Base-by-base conservation (phyloP, 148 eudicot genomes). In the Rhododendron molle region DNA sequence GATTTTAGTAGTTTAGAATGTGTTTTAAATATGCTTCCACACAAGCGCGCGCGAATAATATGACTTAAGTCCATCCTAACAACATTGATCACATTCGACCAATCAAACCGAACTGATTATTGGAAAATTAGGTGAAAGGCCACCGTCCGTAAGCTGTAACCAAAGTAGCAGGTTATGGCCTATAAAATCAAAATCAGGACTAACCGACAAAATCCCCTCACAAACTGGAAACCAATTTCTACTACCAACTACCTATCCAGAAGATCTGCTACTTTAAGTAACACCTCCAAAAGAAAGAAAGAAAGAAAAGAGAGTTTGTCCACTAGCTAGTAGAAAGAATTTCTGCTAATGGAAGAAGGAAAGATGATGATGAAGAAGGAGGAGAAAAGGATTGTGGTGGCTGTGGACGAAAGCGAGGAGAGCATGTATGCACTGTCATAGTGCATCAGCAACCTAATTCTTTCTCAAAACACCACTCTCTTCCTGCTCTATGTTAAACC, bases 381-480 rank as follows among this genome's bases (percentile, higher is more conserved):
- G 81, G 83, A 80, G 67, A 91, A 80, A 82, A 94, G 85, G 76
- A 83, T 95, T 87, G 89, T 95, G 32, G 96, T 94, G 5, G 97
- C 96, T 77, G 91, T 91, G 30, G 97, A 94, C 81, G 96, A 94
- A 83, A 94, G 98, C 88, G 97, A 95, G 80, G 98, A 95, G 87
- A 95, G 98, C 88, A 95, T 95, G 98, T 90, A 92, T 87, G 97
- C 97, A 58, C 90, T 95, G 9, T 94, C 97, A 58, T 95, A 97
- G 97, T 95, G 95, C 85, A 91, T 94, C 21, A 72, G 30, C 40
- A 94, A 95, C 80, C 92, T 94, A n/a, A 65, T 65, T 36, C 71
- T 91, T 40, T 72, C 89, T 62, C 88, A 32, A 74, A 78, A 84
- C 78, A 88, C 89, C 86, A 89, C 90, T 85, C 90, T 94, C 15